These are phyloP conservation scores for Wickerhamomyces bovis DNA, from an alignment of 805 yeast species.

Conservation along the genomic window DNA sequence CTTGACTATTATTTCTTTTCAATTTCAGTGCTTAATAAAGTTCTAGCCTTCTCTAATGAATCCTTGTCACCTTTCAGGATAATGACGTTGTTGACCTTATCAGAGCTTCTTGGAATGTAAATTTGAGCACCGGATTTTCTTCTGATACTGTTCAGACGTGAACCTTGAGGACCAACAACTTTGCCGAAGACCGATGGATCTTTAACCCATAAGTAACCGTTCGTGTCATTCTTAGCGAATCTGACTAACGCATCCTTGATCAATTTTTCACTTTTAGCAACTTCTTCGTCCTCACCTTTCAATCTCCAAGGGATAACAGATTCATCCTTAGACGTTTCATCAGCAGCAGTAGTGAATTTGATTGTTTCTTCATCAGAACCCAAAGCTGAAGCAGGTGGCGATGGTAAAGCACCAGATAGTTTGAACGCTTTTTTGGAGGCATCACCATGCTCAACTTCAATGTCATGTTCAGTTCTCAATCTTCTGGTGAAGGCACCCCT, in stretches of 20 bases:
- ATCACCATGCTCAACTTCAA: conserved; percentile 56
- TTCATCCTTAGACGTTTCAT: conserved; percentile 22
- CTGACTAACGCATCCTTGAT: conserved; percentile 45
- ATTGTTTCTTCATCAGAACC: conserved; percentile 33
- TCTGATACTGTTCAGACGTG: conserved; percentile 57
- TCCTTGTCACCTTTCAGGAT: conserved; percentile 55
- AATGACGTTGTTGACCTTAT: conserved; percentile 46
- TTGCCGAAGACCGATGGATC: conserved; percentile 47
- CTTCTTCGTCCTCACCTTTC: conserved; percentile 43
- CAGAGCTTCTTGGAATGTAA: conserved; percentile 55
- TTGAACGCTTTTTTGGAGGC: conserved; percentile 43
- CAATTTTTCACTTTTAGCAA: conserved; percentile 45
- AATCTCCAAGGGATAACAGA: conserved; percentile 62
- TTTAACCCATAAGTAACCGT: conserved; percentile 59
- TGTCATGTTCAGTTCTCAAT: conserved; percentile 45
- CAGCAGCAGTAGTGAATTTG: conserved; percentile 43
- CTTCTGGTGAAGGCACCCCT: conserved; percentile 57
- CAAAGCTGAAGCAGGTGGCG: conserved; percentile 42
- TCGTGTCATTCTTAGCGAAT: conserved; percentile 39
- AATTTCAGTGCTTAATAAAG: conserved; percentile 24
- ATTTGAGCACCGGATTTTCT: conserved; percentile 50
- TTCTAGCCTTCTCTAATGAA: conserved; percentile 45
- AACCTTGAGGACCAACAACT: conserved; percentile 74
- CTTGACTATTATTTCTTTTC: conserved; percentile 6
- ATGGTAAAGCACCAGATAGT: conserved; percentile 37